A percentile compares a stretch with the other conserved stretches of the same genome.
Evolutionary conservation across 257 asterid genomes (phyloP).

Genomic region (Solanum dulcamara): DNA sequence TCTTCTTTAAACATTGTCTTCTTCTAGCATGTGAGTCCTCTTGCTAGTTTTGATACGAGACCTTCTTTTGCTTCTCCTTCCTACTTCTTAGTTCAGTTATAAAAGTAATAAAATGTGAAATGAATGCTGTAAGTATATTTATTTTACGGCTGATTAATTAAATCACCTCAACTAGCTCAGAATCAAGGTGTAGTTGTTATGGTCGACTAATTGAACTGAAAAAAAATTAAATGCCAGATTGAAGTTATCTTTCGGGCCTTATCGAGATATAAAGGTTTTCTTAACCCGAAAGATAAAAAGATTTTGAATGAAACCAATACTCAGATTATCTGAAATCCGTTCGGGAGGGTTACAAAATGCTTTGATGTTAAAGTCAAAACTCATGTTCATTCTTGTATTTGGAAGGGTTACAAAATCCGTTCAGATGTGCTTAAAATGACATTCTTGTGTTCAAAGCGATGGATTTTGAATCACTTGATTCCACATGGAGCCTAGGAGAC

Average conservation of each 20-base stretch:
- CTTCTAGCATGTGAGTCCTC: not conserved
- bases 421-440: not conserved
- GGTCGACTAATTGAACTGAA: not conserved
- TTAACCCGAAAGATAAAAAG: not conserved
- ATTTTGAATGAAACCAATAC: not conserved
- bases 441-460: not conserved
- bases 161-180: not conserved
- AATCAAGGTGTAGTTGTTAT: not conserved
- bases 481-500: not conserved
- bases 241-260: not conserved
- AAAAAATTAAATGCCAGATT: not conserved
- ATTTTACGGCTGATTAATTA: not conserved
- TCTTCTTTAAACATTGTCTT: not conserved
- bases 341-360: not conserved
- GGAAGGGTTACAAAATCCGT: not conserved
- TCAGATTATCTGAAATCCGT: not conserved
- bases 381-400: not conserved
- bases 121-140: not conserved
- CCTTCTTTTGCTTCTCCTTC: not conserved
- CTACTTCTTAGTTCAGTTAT: not conserved
- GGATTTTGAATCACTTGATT: not conserved
- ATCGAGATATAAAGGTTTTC: not conserved
- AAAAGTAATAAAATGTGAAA: not conserved
- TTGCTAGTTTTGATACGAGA: not conserved
- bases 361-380: not conserved